Evolutionary conservation across 441 rosid species (phyloP), one percentile per base, ranked within the genome.

Genomic region (Manihot esculenta): DNA sequence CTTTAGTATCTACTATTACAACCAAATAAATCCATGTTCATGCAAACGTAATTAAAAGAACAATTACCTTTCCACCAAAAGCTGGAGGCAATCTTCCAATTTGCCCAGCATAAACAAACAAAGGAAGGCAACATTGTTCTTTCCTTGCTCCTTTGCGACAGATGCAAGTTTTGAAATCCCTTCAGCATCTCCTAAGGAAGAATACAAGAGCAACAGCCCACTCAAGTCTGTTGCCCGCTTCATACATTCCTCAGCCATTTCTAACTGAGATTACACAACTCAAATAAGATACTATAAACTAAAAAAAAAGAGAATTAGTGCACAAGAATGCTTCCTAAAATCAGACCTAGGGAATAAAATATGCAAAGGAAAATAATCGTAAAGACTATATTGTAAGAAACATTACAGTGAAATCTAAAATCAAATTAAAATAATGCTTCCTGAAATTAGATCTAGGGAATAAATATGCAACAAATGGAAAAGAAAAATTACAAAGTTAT

Each of bases 171-270:
- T 84, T 50, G 83, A 75, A 72, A 95, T 86, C 76, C 99, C 99
- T 73, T 91, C 97, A 14, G 93, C 90, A 78, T 93, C 97, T 58
- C 98, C 99, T 56, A 95, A 79, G 38, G 99, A 91, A 74, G 99
- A 93, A 86, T 94, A 92, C 24, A 92, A 93, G 67, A 94, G 84
- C 71, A 94, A 75, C 72, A 94, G 82, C 68, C 98, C 98, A 82
- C 98, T 92, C 89, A 89, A 84, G 80, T 95, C 99, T 83, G 77
- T 80, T 45, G 99, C 99, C 58, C 80, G 77, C 81, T 79, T 87
- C 99, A 95, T 90, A 82, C 99, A 95, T 49, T 88, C 93, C 82
- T 93, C 98, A 62, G 99, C 99, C 99, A 93, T 91, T 69, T 83
- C 92, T 76, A 93, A 79, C 99, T 95, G 94, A 81, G 72, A 70